Evolutionary conservation across 345 rosid species (phyloP).

Genomic region (Lepidium didymum): DNA sequence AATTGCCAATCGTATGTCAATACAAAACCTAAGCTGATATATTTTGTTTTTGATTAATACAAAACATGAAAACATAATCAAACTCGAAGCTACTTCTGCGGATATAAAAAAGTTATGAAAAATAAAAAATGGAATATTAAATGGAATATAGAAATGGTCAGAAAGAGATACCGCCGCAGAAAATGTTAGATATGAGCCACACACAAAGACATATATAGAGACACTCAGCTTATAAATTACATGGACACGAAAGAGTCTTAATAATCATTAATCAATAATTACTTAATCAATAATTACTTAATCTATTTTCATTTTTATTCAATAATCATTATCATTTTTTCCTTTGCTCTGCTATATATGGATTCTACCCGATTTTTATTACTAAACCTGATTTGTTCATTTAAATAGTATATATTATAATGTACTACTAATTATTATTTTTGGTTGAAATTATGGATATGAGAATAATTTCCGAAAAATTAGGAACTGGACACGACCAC

Average conservation of each 20-base stretch:
- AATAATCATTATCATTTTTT: not conserved
- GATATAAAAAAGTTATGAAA: not conserved
- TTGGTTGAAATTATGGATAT: slow-evolving; percentile 6
- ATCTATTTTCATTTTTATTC: not conserved
- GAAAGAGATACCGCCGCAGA: slow-evolving; percentile 17
- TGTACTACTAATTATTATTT: not conserved
- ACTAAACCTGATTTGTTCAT: not conserved
- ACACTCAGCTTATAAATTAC: slow-evolving; percentile 10
- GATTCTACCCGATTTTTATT: not conserved
- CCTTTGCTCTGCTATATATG: not conserved
- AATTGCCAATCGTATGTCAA: too few relatives aligned
- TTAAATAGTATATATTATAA: not conserved
- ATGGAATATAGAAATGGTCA: slow-evolving; percentile 11
- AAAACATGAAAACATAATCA: slow-evolving; percentile 2
- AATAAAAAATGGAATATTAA: not conserved
- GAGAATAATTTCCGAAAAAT: slow-evolving; percentile 13
- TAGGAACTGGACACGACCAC: slow-evolving; percentile 30
- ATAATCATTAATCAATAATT: slow-evolving; percentile 12
- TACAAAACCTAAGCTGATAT: not conserved
- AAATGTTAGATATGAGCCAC: slow-evolving; percentile 13
- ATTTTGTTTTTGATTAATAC: not conserved
- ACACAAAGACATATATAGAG: not conserved
- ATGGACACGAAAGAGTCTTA: slow-evolving; percentile 15
- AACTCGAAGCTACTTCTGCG: not conserved
- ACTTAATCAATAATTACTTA: not conserved